These are phyloP conservation scores for Jamesozyma rosinii DNA, from an alignment of 805 yeast genomes.

Conservation along the genomic window DNA sequence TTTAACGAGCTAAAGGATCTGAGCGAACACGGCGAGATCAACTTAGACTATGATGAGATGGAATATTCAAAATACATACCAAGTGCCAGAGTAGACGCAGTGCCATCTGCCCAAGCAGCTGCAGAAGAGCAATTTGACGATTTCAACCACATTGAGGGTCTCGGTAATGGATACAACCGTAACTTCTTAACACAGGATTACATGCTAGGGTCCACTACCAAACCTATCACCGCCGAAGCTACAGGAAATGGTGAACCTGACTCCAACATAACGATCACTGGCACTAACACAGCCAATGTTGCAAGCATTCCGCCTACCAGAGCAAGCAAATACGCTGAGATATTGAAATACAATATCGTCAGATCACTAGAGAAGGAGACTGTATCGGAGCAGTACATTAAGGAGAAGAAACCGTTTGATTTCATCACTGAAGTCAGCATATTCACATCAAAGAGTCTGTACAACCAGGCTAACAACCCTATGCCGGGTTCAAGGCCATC, in stretches of 20 bases:
- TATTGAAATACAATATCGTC: constrained; percentile 23
- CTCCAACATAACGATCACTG: neutral
- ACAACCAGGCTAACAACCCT: constrained; percentile 25
- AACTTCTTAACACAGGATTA: constrained; percentile 25
- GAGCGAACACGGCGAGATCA: constrained; percentile 27
- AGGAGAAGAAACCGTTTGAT: constrained; percentile 16
- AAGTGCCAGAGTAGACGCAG: neutral
- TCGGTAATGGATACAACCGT: constrained; percentile 29
- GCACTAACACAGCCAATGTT: neutral
- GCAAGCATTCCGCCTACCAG: neutral
- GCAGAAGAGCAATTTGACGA: constrained; percentile 18
- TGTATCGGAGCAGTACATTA: constrained; percentile 16
- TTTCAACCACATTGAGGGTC: constrained; percentile 26
- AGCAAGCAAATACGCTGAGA: constrained; percentile 10
- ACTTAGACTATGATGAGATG: constrained; percentile 23
- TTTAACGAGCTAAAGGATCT: constrained; percentile 24
- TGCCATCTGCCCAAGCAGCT: neutral
- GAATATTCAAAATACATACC: constrained; percentile 25
- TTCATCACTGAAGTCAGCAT: constrained; percentile 21
- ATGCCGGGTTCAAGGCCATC: constrained; percentile 25
- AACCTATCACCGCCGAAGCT: neutral
- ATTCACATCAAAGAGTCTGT: constrained; percentile 20
- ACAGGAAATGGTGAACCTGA: neutral
- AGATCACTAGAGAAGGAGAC: constrained; percentile 19
- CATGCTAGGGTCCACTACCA: constrained; percentile 16